Evolutionary conservation across 1,284 basidiomycete genomes (phyloP).

Genomic region (Amanita bisporigera): DNA sequence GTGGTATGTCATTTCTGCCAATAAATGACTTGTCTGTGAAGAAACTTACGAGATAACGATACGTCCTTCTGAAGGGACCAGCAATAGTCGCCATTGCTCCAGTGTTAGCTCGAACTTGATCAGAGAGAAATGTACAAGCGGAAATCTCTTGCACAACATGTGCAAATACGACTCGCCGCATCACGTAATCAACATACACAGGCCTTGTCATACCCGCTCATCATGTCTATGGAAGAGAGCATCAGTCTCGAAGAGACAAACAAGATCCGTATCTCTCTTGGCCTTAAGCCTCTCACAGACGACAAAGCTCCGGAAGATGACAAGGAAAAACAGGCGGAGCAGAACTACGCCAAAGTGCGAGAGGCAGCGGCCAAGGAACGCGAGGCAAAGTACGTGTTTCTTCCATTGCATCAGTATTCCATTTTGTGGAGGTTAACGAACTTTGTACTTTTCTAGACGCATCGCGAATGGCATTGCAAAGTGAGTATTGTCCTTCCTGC

Average conservation of each 20-base stretch:
- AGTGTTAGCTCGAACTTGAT: background rate
- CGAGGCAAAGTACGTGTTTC: slow-evolving; percentile 68
- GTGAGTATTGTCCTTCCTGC: slow-evolving; percentile 61
- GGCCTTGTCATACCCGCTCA: slow-evolving; percentile 23
- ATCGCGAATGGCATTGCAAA: slow-evolving; percentile 85
- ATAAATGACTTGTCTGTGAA: background rate
- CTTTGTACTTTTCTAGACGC: slow-evolving; percentile 53
- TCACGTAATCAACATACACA: slow-evolving; percentile 10
- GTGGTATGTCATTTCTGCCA: background rate
- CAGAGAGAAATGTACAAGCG: slow-evolving; percentile 2
- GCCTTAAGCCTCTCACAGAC: slow-evolving; percentile 92
- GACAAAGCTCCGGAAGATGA: slow-evolving; percentile 68
- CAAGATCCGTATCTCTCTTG: slow-evolving; percentile 93
- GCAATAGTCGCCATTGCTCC: slow-evolving; percentile 50
- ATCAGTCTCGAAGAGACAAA: slow-evolving; percentile 98
- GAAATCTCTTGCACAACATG: slow-evolving; percentile 18
- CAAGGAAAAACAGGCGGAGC: slow-evolving; percentile 81
- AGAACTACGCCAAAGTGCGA: slow-evolving; percentile 79
- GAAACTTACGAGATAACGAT: slow-evolving; percentile 54
- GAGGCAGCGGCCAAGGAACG: slow-evolving; percentile 74
- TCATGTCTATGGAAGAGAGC: slow-evolving; percentile 82
- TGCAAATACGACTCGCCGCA: background rate
- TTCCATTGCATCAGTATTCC: background rate
- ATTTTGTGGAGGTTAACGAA: slow-evolving; percentile 9
- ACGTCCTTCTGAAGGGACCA: slow-evolving; percentile 53